Evolutionary conservation across 129 eudicot species (phyloP), one percentile per base, ranked within the genome.

Genomic region (Solidago caesia): DNA sequence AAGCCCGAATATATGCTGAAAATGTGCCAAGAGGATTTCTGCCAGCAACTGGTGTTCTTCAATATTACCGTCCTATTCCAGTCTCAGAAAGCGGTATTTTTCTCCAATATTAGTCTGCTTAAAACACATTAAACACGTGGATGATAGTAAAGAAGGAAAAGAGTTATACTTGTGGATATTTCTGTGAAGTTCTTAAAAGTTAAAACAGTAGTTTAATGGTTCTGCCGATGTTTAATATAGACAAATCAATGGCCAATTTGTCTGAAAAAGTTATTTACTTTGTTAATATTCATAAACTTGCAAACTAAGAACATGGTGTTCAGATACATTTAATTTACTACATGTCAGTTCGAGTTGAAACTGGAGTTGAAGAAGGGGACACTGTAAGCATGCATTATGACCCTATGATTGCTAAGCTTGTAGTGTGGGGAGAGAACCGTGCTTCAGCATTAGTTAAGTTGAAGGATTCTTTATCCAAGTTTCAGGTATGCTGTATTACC

Each of bases 341-440:
- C 45, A 79, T 79, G 16, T 79, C 70, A 79, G 99, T 95, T 72
- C 84, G 99, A 69, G 97, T 95, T 60, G 99, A 95, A 79, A 95
- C 99, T 41, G 99, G 99, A 73, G 99, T 95, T 79, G 94, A 85
- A 82, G 90, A 95, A 84, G 96, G 97, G 57, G 99, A 95, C 72
- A 63, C 87, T 53, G 99, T 95, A 64, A 91, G 96, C 91, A 89
- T 95, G 97, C 99, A 95, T 83, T 95, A 95, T 73, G 99, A 95
- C 86, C 99, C 99, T 61, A 95, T 95, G 99, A 95, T 95, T 67
- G 99, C 99, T 45, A 95, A 95, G 78, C 99, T 95, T 77, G 97
- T 95, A 44, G 97, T 95, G 29, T 85, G 93, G 97, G 97, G 97
- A 62, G 91, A 95, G 79, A 87, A 84, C 42, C 96, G 99, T 44